Base-by-base conservation (phyloP, 2,329 filamentous ascomycete genomes). In the Xylaria arbuscula region DNA sequence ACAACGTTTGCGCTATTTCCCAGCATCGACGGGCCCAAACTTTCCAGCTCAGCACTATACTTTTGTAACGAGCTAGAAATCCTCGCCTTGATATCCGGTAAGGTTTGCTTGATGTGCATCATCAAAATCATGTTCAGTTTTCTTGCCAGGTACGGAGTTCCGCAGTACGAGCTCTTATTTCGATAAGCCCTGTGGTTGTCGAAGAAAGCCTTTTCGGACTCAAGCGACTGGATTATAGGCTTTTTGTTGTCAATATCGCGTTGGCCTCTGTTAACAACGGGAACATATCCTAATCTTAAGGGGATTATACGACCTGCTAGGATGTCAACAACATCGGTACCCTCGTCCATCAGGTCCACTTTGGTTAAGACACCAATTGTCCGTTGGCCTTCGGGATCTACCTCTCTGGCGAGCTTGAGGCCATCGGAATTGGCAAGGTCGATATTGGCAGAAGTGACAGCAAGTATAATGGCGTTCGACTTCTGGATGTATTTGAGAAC, bases 61-160 rank as follows among this genome's bases (percentile, higher is more conserved):
- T 99, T 99, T 79, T 94, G 91, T 68, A 99, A 85, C 15, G 95
- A 98, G 73, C 93, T 92, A n/a, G 92, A 89, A 75, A 99, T 99
- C 72, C 97, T 92, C 15, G 93, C 93, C 84, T 99, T 99, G 86
- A 99, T 99, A 79, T 99, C 96, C 48, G 96, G 96, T 15, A 99
- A 88, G 1, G 96, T 99, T 84, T 99, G 95, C 84, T 99, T 99
- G 86, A 99, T 99, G 85, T 99, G 96, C 96, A 99, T 99, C 95
- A 99, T 98, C 75, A 99, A 88, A 78, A 99, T 98, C 77, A 99
- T 86, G 83, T 99, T 99, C 69, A 99, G 89, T 83, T 99, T 99
- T 74, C 95, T 90, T 3, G 96, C 96, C 68, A 99, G 86, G 79
- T 99, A 99, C 3, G 96, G 96, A 2, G 96, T 99, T 80, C 96